Evolutionary conservation across 129 eudicot genomes (phyloP).

Genomic region (Chrysanthemum makinoi): DNA sequence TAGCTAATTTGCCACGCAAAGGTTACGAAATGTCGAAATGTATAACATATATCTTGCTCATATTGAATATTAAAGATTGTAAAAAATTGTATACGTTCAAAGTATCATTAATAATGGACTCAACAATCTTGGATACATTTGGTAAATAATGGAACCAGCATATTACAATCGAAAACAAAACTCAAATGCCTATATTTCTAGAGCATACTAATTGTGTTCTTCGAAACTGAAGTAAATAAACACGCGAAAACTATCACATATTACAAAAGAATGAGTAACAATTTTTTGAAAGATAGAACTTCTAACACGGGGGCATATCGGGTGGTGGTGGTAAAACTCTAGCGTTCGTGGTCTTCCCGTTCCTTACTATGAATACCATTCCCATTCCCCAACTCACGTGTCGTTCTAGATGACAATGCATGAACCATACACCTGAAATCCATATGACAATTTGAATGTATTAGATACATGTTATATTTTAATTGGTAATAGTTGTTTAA

Average conservation of each 20-base stretch:
- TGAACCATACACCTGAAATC: slow-evolving; percentile 49
- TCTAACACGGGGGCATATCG: slow-evolving; percentile 36
- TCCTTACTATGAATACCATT: slow-evolving; percentile 30
- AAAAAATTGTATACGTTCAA: too few relatives aligned
- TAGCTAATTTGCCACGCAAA: too few relatives aligned
- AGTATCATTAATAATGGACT: too few relatives aligned
- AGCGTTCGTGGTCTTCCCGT: slow-evolving; percentile 22
- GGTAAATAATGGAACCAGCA: slow-evolving; percentile 7
- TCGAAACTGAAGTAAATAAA: neutral
- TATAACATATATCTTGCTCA: too few relatives aligned
- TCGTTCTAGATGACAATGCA: slow-evolving; percentile 55
- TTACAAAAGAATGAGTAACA: neutral
- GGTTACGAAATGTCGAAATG: too few relatives aligned
- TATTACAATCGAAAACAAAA: slow-evolving; percentile 8
- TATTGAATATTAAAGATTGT: too few relatives aligned
- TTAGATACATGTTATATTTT: neutral
- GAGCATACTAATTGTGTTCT: too few relatives aligned
- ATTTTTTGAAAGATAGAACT: too few relatives aligned
- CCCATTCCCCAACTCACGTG: slow-evolving; percentile 50
- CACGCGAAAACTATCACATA: neutral
- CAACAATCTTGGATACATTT: neutral
- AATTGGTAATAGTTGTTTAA: neutral
- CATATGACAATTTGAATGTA: neutral
- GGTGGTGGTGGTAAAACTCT: slow-evolving; percentile 38
- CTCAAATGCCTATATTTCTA: slow-evolving; percentile 3